These are phyloP conservation scores for Rhizopogon sp. DNA, from an alignment of 768 basidiomycete species.

Conservation along the genomic window DNA sequence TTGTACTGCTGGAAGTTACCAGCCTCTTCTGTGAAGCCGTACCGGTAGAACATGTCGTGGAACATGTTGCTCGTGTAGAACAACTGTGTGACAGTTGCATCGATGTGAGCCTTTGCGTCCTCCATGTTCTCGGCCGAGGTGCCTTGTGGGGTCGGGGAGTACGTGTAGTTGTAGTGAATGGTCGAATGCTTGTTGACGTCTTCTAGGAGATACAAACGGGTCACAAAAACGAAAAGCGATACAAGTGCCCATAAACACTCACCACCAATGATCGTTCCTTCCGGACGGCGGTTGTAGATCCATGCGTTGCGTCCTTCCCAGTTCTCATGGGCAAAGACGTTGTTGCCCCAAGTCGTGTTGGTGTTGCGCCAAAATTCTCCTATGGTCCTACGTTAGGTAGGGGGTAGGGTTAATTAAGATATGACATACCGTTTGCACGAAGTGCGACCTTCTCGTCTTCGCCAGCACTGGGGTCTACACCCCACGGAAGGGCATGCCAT, in stretches of 20 bases:
- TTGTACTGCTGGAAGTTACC: constrained; percentile 99
- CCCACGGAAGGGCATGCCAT: constrained; percentile 83
- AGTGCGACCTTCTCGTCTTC: constrained; percentile 8
- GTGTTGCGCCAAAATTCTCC: constrained; percentile 52
- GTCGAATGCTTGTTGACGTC: not conserved
- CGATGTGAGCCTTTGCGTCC: constrained; percentile 80
- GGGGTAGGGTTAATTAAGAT: not conserved
- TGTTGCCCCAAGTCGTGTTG: constrained; percentile 85
- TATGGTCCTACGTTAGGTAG: constrained; percentile 16
- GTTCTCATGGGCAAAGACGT: constrained; percentile 94
- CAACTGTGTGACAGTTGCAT: constrained; percentile 80
- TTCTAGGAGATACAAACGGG: not conserved
- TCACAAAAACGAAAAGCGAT: not conserved
- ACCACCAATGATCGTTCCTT: constrained; percentile 26
- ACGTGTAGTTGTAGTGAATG: constrained; percentile 62
- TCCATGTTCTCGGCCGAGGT: constrained; percentile 47
- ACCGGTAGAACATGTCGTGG: constrained; percentile 80
- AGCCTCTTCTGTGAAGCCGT: constrained; percentile 86
- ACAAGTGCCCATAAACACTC: not conserved
- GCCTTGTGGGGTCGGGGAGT: constrained; percentile 60
- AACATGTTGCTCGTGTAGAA: constrained; percentile 84
- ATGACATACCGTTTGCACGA: not conserved
- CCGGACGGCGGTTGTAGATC: constrained; percentile 76
- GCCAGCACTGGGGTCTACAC: constrained; percentile 51
- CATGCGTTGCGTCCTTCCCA: constrained; percentile 70